Evolutionary conservation across 169 alveolate species (phyloP), one percentile per base, ranked within the genome.

Genomic region (Plasmodium inui): DNA sequence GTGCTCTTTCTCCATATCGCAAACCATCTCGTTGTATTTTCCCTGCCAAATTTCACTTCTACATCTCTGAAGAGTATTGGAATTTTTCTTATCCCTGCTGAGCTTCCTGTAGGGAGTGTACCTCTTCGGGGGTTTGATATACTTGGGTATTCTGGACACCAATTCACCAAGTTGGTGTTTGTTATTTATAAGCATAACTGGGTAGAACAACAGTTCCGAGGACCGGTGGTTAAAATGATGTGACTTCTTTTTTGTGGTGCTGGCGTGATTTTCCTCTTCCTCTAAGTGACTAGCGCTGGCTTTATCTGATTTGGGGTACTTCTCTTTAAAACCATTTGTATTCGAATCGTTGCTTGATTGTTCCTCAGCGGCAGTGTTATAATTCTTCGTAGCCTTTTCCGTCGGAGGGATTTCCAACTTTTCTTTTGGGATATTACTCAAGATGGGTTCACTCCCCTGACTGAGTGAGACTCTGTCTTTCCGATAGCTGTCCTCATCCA

Each of bases 41-140:
- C 32, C 44, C 22, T 81, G 22, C 95, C 95, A 91, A 72, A 81
- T 81, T 70, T 91, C 92, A 91, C 67, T 57, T 91, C 95, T 91
- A 80, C 46, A 81, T 73, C 71, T 81, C 34, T 91, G 92, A 30
- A 91, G 92, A 0, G 95, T 91, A 70, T 91, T 91, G 30, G 92
- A 91, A 55, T 70, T 70, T 55, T 72, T 71, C 70, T 82, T 91
- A 91, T 91, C 70, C 76, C 81, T 91, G 26, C 71, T 22, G 39
- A 91, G 72, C 83, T 91, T 91, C 76, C 26, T 91, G 74, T 91
- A 91, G 7, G 95, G 95, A 8, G 95, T 91, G 74, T 91, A 91
- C 55, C 53, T 72, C 83, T 30, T 91, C 83, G 81, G 80, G 34
- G 95, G 92, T 44, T 91, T 91, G 37, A 91, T 82, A 91, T 91